phyloP scores from a whole-genome alignment of 768 basidiomycete species.

The Leccinum rimulosum region DNA sequence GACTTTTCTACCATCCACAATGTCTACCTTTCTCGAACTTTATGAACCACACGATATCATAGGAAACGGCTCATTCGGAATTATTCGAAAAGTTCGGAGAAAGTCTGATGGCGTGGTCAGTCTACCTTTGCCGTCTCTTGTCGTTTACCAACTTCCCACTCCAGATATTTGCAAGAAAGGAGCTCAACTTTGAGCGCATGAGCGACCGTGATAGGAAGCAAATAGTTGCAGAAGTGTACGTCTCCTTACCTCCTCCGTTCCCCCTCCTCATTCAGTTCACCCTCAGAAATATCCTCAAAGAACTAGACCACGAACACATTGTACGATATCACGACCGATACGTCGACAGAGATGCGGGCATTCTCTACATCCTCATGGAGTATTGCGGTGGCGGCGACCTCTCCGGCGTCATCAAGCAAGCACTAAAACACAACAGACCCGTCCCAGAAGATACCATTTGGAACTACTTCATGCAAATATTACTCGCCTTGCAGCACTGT shows the following conservation, averaged over 20 bases:
- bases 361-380: constrained; percentile 98
- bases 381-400: constrained; percentile 98
- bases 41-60: constrained; percentile 91
- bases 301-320: constrained; percentile 92
- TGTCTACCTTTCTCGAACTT: constrained; percentile 55
- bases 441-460: constrained; percentile 93
- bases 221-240: constrained; percentile 97
- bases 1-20: constrained; percentile 8
- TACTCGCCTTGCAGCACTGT: constrained; percentile 87
- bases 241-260: constrained; percentile 10
- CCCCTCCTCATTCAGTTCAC: not conserved
- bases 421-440: constrained; percentile 61
- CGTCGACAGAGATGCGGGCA: constrained; percentile 86
- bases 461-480: constrained; percentile 93
- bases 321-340: constrained; percentile 92
- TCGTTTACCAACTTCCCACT: not conserved
- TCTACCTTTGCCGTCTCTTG: constrained; percentile 21
- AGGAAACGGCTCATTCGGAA: constrained; percentile 96
- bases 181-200: constrained; percentile 98
- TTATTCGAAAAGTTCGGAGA: constrained; percentile 90
- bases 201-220: constrained; percentile 93
- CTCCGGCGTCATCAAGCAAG: constrained; percentile 80
- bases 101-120: constrained; percentile 80
- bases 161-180: constrained; percentile 86
- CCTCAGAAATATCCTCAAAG: constrained; percentile 90